Evolutionary conservation across 1,284 basidiomycete genomes (phyloP).

Genomic region (Nidula niveotomentosa): DNA sequence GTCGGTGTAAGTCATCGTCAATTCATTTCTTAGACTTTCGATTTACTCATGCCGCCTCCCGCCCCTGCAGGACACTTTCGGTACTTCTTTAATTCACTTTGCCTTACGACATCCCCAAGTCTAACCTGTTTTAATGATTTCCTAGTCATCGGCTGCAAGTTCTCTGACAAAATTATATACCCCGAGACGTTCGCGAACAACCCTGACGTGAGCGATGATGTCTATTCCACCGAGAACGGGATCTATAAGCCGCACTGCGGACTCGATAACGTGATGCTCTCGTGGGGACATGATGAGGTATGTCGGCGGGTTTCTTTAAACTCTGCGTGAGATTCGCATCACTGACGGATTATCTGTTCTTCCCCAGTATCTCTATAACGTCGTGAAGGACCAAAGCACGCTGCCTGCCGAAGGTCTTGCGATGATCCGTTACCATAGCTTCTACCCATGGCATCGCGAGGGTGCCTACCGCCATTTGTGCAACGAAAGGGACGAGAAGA

Average conservation of each 20-base stretch:
- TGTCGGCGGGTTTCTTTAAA: slow-evolving; percentile 8
- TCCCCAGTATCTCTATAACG: slow-evolving; percentile 75
- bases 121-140: slow-evolving; percentile 1
- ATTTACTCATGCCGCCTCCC: slow-evolving; percentile 10
- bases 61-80: slow-evolving; percentile 69
- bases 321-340: too few relatives aligned
- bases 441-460: slow-evolving; percentile 93
- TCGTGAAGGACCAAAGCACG: slow-evolving; percentile 75
- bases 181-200: slow-evolving; percentile 83
- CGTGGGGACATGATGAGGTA: slow-evolving; percentile 90
- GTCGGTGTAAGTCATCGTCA: slow-evolving; percentile 62
- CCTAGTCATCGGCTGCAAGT: slow-evolving; percentile 79
- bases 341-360: slow-evolving; percentile 8
- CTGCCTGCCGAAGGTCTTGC: slow-evolving; percentile 83
- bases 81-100: slow-evolving; percentile 14
- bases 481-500: slow-evolving; percentile 62
- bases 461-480: slow-evolving; percentile 80
- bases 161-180: slow-evolving; percentile 84
- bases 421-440: slow-evolving; percentile 94
- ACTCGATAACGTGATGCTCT: slow-evolving; percentile 88
- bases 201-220: slow-evolving; percentile 69
- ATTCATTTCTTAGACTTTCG: slow-evolving; percentile 1
- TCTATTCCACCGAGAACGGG: slow-evolving; percentile 81
- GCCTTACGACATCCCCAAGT: slow-evolving; percentile 3
- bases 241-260: slow-evolving; percentile 87